phyloP scores from a whole-genome alignment of 106 monocot genomes.

The Acorus calamus region DNA sequence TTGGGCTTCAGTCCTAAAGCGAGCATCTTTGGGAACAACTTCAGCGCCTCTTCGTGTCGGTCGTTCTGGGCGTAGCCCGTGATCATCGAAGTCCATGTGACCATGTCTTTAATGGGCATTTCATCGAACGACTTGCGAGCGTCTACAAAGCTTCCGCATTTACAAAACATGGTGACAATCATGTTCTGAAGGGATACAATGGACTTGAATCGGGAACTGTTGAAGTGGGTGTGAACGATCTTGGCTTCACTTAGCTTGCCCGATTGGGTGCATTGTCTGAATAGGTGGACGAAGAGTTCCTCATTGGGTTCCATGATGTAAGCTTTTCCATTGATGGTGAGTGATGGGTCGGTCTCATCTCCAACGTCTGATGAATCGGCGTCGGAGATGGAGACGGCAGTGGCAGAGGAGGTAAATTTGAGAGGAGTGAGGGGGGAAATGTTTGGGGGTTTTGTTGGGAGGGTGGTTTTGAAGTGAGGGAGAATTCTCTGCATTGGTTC shows the following conservation, averaged over 20 bases:
- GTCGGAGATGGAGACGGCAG: background rate
- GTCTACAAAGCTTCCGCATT: conserved; percentile 21
- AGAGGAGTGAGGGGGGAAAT: background rate
- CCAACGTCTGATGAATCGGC: background rate
- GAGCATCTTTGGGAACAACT: conserved; percentile 18
- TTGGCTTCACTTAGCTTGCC: conserved; percentile 8
- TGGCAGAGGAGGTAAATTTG: background rate
- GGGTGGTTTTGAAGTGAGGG: no score
- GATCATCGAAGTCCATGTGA: conserved; percentile 17
- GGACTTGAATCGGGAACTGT: conserved; percentile 5
- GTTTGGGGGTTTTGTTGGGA: no score
- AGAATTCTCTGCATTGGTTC: no score
- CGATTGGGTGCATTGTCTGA: conserved; percentile 15
- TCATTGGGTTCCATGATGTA: conserved; percentile 7
- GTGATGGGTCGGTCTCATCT: background rate
- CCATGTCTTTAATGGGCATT: conserved; percentile 23
- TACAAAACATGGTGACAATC: conserved; percentile 20
- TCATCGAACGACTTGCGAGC: conserved; percentile 19
- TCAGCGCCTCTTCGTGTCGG: conserved; percentile 6
- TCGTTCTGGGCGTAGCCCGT: conserved; percentile 25
- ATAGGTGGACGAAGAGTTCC: conserved; percentile 5
- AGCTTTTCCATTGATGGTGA: conserved; percentile 8
- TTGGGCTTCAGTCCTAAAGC: conserved; percentile 7
- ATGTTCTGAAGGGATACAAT: conserved; percentile 14
- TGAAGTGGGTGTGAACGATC: conserved; percentile 7